Percentiles rank a stretch among this genome's conserved stretches.
phyloP scores from a whole-genome alignment of 345 rosid species.

The Lumnitzera racemosa region DNA sequence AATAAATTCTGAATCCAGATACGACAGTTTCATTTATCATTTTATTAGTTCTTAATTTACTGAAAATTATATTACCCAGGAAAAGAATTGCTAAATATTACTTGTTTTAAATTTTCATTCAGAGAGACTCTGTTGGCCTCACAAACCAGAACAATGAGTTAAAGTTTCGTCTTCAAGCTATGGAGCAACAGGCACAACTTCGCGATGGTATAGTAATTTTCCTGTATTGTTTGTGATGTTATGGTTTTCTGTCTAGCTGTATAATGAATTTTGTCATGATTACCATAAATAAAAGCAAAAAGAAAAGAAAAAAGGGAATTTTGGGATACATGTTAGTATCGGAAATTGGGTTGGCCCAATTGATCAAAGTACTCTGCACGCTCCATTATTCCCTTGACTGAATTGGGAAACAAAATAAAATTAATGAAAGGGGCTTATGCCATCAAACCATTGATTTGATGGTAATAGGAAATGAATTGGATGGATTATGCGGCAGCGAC shows the following conservation, averaged over 20 bases:
- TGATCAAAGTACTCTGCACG: too few relatives aligned
- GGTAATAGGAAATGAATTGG: too few relatives aligned
- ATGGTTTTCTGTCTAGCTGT: neutral
- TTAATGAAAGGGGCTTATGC: too few relatives aligned
- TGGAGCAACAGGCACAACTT: slow-evolving; percentile 96
- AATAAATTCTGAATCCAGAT: neutral
- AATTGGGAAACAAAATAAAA: too few relatives aligned
- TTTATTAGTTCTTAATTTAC: neutral
- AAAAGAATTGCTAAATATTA: neutral
- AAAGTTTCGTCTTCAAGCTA: slow-evolving; percentile 93
- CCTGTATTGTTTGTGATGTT: neutral
- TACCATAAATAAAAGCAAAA: too few relatives aligned
- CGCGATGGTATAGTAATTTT: slow-evolving; percentile 55
- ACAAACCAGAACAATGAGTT: slow-evolving; percentile 89
- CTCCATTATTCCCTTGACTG: too few relatives aligned
- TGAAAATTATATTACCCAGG: neutral
- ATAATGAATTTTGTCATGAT: too few relatives aligned
- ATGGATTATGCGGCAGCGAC: too few relatives aligned
- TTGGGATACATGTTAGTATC: too few relatives aligned
- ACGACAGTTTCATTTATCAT: neutral
- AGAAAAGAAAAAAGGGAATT: too few relatives aligned
- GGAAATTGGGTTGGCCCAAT: too few relatives aligned
- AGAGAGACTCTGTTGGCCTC: slow-evolving; percentile 93
- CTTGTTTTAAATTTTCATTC: slow-evolving; percentile 11
- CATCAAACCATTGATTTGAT: too few relatives aligned